These are phyloP conservation scores for Yueomyces sp. DNA, from an alignment of 805 yeast genomes.

Conservation along the genomic window DNA sequence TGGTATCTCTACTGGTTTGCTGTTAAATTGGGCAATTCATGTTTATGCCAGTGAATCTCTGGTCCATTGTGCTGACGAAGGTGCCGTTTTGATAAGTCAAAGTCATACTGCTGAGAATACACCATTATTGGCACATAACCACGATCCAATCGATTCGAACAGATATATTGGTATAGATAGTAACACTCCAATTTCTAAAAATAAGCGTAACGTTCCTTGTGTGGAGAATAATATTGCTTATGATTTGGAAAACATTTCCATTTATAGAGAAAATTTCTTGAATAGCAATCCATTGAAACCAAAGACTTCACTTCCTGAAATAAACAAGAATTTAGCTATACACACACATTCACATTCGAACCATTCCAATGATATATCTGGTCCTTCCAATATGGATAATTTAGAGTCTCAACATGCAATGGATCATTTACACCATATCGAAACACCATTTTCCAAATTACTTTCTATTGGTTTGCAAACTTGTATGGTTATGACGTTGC, in stretches of 20 bases:
- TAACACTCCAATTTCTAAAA: not conserved
- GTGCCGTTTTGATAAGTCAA: not conserved
- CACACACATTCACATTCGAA: not conserved
- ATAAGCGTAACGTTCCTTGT: conserved; percentile 10
- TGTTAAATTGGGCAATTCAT: conserved; percentile 56
- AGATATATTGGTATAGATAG: not conserved
- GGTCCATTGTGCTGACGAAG: conserved; percentile 67
- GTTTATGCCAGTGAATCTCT: conserved; percentile 65
- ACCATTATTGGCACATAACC: too few relatives aligned
- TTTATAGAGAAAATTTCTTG: conserved; percentile 21
- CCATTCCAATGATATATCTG: not conserved
- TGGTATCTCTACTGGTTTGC: conserved; percentile 51
- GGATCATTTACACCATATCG: conserved; percentile 64
- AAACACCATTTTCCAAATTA: conserved; percentile 65
- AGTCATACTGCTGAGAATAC: not conserved
- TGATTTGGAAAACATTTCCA: conserved; percentile 22
- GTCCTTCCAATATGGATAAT: not conserved
- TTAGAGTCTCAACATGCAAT: conserved; percentile 7
- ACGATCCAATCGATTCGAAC: not conserved
- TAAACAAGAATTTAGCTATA: not conserved
- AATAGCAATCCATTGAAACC: not conserved
- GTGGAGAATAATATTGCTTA: conserved; percentile 24
- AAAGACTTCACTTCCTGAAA: not conserved
- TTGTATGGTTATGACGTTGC: conserved; percentile 72
- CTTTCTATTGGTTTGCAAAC: conserved; percentile 86